Conservation (phyloP, 192 early-diverging fungal species). For the Phlyctochytrium bullatum region DNA sequence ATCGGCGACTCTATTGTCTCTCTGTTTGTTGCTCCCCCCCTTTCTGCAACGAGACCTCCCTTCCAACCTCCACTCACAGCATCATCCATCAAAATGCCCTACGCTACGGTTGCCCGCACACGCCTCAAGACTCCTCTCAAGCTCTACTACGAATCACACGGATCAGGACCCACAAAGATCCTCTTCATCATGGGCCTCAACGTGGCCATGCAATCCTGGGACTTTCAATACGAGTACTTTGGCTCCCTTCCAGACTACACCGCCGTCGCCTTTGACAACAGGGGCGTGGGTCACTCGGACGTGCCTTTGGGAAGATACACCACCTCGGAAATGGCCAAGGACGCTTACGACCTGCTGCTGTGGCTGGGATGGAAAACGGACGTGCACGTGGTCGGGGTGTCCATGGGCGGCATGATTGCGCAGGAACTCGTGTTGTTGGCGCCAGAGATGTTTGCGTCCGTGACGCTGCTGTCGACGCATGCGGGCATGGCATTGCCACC, state of each 20-base stretch:
- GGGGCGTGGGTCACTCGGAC: conserved; percentile 69
- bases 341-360: conserved; percentile 65
- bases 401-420: conserved; percentile 82
- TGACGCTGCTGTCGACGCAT: conserved; percentile 59
- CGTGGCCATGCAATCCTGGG: conserved; percentile 39
- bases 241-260: conserved; percentile 63
- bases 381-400: conserved; percentile 78
- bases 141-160: conserved; percentile 79
- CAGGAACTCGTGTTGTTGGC: conserved; percentile 64
- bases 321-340: conserved; percentile 76
- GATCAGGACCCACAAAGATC: conserved; percentile 66
- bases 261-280: conserved; percentile 81
- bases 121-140: conserved; percentile 41
- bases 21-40: too few relatives aligned
- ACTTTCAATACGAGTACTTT: conserved; percentile 65
- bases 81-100: conserved; percentile 5
- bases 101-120: conserved; percentile 30
- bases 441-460: conserved; percentile 55
- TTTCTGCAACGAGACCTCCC: too few relatives aligned
- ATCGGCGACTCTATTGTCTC: too few relatives aligned
- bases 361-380: conserved; percentile 69
- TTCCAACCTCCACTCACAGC: too few relatives aligned
- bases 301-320: conserved; percentile 44
- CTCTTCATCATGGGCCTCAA: conserved; percentile 53
- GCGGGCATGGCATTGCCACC: conserved; percentile 49